Base-by-base conservation (phyloP, 208 protist species). In the Naegleria lovaniensis region DNA sequence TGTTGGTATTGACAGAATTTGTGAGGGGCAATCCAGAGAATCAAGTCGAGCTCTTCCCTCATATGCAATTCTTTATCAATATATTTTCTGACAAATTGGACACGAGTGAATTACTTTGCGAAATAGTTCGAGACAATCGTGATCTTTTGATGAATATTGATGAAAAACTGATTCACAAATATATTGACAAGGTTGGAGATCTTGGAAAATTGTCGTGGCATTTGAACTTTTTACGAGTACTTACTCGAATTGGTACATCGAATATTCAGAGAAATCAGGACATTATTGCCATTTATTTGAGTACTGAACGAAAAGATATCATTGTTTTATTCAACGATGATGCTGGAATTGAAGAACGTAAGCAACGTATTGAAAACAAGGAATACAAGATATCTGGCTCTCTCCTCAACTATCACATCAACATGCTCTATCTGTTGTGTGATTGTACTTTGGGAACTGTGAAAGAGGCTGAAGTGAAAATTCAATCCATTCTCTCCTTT, bases 321-420 rank as follows among this genome's bases (percentile, higher is more conserved):
- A 40, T 88, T 38, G 5, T 88, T 59, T n/a, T 88, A 6, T 88
- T 59, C n/a, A 88, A 58, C n/a, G 85, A 88, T 59, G 43, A 51
- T 38, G 85, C 15, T n/a, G 48, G 85, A 1, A 59, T 59, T 19
- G 33, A 40, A 36, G n/a, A 88, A 39, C 33, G 85, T 39, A 59
- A 59, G 7, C 13, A 58, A 59, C 0, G 5, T 36, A 88, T 88
- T 59, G 7, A 59, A 38, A 36, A 55, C 0, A 59, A 88, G 19
- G 43, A 88, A 59, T 41, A 88, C 85, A 33, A 41, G 39, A 22
- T 52, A 7, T 25, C 40, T 39, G 48, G 39, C 25, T 25, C 33
- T 36, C 25, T 39, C 2, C 19, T 88, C 5, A 88, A 88, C n/a
- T 88, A 88, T 59, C 48, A 88, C n/a, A 88, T 59, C 19, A 59